These are phyloP conservation scores for Trichoderma guizhouense DNA, from an alignment of 2,329 filamentous ascomycete genomes.

Conservation along the genomic window DNA sequence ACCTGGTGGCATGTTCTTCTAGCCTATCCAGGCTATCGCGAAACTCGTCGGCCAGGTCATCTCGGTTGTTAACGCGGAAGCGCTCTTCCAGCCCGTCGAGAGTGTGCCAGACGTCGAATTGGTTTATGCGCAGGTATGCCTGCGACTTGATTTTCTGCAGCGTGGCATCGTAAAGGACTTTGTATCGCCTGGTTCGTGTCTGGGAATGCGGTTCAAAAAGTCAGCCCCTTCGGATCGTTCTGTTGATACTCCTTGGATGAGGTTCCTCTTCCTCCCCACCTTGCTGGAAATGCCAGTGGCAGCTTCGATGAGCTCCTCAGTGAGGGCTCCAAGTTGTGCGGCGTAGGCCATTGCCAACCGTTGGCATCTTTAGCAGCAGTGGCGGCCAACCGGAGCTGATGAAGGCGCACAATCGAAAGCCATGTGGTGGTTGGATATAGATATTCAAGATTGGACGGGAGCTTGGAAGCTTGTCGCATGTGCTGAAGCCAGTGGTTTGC, in stretches of 20 bases:
- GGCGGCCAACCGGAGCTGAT: neutral
- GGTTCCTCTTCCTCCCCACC: conserved; percentile 36
- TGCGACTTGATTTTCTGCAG: conserved; percentile 52
- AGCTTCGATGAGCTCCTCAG: conserved; percentile 66
- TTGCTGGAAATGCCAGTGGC: conserved; percentile 54
- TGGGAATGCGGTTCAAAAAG: conserved; percentile 14
- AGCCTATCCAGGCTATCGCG: conserved; percentile 57
- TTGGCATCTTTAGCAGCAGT: conserved; percentile 14
- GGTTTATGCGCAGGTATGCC: conserved; percentile 64
- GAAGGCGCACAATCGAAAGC: neutral
- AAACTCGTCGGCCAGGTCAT: conserved; percentile 73
- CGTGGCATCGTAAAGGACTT: conserved; percentile 45
- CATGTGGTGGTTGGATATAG: neutral
- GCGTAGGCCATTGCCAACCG: conserved; percentile 64
- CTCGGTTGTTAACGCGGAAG: conserved; percentile 74
- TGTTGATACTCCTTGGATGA: neutral
- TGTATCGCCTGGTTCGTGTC: conserved; percentile 38
- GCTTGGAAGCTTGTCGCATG: neutral
- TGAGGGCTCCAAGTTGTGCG: conserved; percentile 60
- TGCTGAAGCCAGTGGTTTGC: neutral
- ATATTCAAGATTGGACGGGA: neutral
- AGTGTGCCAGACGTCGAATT: conserved; percentile 65
- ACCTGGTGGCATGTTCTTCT: conserved; percentile 52
- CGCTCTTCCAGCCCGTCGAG: conserved; percentile 79
- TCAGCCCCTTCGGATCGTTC: conserved; percentile 11